Evolutionary conservation across 176 grass and related monocot species (phyloP), one percentile per base, ranked within the genome.

Genomic region (Rhynchospora pubera): DNA sequence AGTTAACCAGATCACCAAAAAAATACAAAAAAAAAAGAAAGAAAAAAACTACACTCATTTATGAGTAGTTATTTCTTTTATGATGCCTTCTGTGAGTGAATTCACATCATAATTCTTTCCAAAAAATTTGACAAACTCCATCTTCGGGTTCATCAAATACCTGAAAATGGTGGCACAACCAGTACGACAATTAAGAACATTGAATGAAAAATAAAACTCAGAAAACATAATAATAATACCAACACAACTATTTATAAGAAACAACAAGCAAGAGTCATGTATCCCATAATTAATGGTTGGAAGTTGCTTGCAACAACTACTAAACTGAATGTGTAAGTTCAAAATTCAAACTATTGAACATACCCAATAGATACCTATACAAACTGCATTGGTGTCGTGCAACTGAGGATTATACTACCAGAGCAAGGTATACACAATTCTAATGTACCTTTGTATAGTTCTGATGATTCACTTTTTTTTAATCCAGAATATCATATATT

Each of bases 101-200:
- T 97, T 89, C 65, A 28, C 83, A 5, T 91, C 87, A 80, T 93
- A 86, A 68, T 97, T 97, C 72, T 97, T 93, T 57, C 89, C 87
- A 39, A 89, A 94, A 84, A 88, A 90, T 51, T 94, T 91, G 48
- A 89, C 83, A 86, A 91, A 89, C 67, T 91, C 87, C 85, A 82
- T 87, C 28, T 90, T 85, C 62, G 85, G 89, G 63, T 88, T 91
- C 93, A 97, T 97, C 77, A 94, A 65, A 70, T 91, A 93, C 93
- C 91, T 93, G 80, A 80, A 85, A 77, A 56, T 79, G 15, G 66
- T 63, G 45, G 23, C 12, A 24, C 57, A 21, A 74, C 26, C 46
- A 51, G 44, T 24, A 51, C 7, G 10, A 24, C 22, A 73, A 73
- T 1, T 69, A 69, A 18, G 6, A 44, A 45, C 15, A 9, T 18